phyloP scores from a whole-genome alignment of 768 basidiomycete species.

The Chiua virens region DNA sequence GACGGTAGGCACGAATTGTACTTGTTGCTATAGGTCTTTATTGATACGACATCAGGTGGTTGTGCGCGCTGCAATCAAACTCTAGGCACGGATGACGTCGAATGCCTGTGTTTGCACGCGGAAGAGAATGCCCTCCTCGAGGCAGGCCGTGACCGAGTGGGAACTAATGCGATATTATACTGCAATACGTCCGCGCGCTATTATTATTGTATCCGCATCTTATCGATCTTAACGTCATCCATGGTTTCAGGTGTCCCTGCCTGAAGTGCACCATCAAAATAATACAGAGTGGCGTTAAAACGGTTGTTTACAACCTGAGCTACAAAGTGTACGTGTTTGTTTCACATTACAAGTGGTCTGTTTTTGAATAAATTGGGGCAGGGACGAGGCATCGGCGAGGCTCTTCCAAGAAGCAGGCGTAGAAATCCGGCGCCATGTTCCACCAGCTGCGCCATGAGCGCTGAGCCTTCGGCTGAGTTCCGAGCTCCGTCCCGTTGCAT shows the following conservation, averaged over 20 bases:
- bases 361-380: slow-evolving; percentile 27
- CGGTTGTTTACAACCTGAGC: slow-evolving; percentile 91
- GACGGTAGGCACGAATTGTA: slow-evolving; percentile 18
- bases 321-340: slow-evolving; percentile 82
- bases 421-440: slow-evolving; percentile 69
- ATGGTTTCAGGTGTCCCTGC: slow-evolving; percentile 83
- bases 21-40: slow-evolving; percentile 20
- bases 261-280: slow-evolving; percentile 97
- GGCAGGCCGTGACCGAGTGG: slow-evolving; percentile 90
- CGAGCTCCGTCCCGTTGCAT: neutral
- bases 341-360: neutral
- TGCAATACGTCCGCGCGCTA: slow-evolving; percentile 85
- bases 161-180: slow-evolving; percentile 80
- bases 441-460: slow-evolving; percentile 33
- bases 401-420: slow-evolving; percentile 83
- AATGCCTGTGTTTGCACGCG: slow-evolving; percentile 94
- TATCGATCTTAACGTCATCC: neutral
- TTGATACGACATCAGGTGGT: slow-evolving; percentile 74
- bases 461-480: slow-evolving; percentile 1
- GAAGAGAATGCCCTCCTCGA: slow-evolving; percentile 97
- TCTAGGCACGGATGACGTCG: slow-evolving; percentile 48
- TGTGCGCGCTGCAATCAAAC: slow-evolving; percentile 76
- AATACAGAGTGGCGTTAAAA: slow-evolving; percentile 88
- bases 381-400: slow-evolving; percentile 78
- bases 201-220: slow-evolving; percentile 1